Conservation (phyloP, 192 early-diverging fungal species). For the Gonapodya prolifera region DNA sequence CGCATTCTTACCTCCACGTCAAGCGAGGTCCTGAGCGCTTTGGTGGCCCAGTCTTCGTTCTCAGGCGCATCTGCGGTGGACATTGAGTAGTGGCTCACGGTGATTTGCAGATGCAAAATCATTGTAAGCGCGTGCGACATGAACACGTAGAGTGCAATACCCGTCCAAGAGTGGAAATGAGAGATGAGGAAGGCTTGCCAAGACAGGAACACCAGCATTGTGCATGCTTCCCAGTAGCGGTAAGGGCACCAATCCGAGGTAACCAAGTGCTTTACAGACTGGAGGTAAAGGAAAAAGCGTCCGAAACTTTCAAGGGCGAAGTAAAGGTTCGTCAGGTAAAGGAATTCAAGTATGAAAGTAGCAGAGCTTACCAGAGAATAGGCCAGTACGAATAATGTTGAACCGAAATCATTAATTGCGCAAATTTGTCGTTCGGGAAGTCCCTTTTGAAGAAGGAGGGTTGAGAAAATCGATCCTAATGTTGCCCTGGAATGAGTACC, state of each 20-base stretch:
- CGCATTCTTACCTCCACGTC: slow-evolving; percentile 52
- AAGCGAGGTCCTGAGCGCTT: slow-evolving; percentile 85
- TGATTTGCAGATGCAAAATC: slow-evolving; percentile 90
- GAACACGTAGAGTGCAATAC: slow-evolving; percentile 49
- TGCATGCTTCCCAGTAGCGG: slow-evolving; percentile 58
- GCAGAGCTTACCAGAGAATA: slow-evolving; percentile 31
- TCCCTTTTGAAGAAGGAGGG: neutral
- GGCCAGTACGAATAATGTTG: slow-evolving; percentile 84
- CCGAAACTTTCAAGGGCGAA: slow-evolving; percentile 20
- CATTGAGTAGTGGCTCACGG: slow-evolving; percentile 94
- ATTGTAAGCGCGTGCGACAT: slow-evolving; percentile 73
- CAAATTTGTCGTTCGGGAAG: slow-evolving; percentile 34
- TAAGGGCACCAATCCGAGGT: slow-evolving; percentile 47
- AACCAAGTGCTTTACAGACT: neutral
- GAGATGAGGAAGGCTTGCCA: slow-evolving; percentile 69
- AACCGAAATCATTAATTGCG: slow-evolving; percentile 60
- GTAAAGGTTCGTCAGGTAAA: neutral
- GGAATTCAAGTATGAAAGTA: neutral
- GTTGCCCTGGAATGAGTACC: slow-evolving; percentile 25
- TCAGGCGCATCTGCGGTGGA: slow-evolving; percentile 33
- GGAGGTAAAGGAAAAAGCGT: slow-evolving; percentile 77
- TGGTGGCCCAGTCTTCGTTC: slow-evolving; percentile 68
- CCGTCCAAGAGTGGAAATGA: slow-evolving; percentile 50
- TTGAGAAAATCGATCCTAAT: neutral
- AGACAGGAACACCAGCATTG: slow-evolving; percentile 61